A percentile compares a stretch with the other conserved stretches of the same genome.
Conservation (phyloP, 805 yeast genomes). For the Hanseniaspora lindneri region DNA sequence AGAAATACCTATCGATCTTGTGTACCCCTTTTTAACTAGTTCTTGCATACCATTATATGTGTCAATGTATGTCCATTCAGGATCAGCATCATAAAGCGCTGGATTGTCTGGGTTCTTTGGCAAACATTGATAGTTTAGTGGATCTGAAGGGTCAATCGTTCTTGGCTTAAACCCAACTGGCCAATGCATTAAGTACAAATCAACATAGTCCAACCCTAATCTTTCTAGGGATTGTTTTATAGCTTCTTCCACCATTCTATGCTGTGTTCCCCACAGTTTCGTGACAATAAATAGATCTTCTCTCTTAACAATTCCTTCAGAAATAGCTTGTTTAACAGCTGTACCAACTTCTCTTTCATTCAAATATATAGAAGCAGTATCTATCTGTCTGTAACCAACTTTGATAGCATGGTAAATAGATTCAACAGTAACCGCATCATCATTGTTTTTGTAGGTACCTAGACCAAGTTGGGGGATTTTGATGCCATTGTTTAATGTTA, state of each 20-base stretch:
- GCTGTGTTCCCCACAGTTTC: slow-evolving; percentile 80
- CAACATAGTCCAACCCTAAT: slow-evolving; percentile 64
- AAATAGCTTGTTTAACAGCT: slow-evolving; percentile 40
- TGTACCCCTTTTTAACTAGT: slow-evolving; percentile 48
- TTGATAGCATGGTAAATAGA: slow-evolving; percentile 76
- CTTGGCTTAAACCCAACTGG: slow-evolving; percentile 50
- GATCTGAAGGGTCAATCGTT: slow-evolving; percentile 55
- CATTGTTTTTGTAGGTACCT: slow-evolving; percentile 71
- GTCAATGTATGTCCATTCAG: background rate
- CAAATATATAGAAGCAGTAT: slow-evolving; percentile 58
- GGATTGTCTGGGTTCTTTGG: slow-evolving; percentile 47
- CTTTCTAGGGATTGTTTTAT: slow-evolving; percentile 48
- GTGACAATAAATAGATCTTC: slow-evolving; percentile 68
- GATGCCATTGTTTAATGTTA: slow-evolving; percentile 42
- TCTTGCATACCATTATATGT: slow-evolving; percentile 72
- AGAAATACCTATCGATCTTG: slow-evolving; percentile 72
- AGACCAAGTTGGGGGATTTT: slow-evolving; percentile 59
- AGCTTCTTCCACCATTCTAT: slow-evolving; percentile 42
- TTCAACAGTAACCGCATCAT: slow-evolving; percentile 51
- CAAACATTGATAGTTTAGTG: slow-evolving; percentile 64
- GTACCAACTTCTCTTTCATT: slow-evolving; percentile 59
- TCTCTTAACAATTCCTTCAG: slow-evolving; percentile 36
- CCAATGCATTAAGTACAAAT: slow-evolving; percentile 73
- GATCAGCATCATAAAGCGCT: slow-evolving; percentile 34
- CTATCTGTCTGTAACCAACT: slow-evolving; percentile 73